phyloP scores from a whole-genome alignment of 441 rosid genomes.

The Pelargonium cotyledonis region DNA sequence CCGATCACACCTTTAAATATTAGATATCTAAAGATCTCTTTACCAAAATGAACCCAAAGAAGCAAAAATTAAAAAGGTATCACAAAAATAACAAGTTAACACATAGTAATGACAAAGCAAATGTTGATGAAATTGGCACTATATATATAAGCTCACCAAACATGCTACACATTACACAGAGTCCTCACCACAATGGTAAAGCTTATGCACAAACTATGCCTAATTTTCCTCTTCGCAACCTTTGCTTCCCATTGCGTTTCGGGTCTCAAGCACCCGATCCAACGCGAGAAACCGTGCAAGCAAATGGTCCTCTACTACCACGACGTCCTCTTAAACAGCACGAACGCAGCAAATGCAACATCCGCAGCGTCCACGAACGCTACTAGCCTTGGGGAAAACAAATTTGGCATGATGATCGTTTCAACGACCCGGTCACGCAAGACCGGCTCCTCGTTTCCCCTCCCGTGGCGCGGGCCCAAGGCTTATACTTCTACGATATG shows the following conservation, averaged over 20 bases:
- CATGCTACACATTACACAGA: too few species aligned
- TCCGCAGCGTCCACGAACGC: constrained; percentile 15
- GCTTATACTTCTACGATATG: constrained; percentile 38
- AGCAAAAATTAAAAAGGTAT: too few species aligned
- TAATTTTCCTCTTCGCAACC: constrained; percentile 8
- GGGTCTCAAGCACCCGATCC: constrained; percentile 1
- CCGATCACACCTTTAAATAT: too few species aligned
- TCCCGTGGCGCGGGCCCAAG: constrained; percentile 36
- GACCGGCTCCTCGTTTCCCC: constrained; percentile 25
- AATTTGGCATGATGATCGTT: constrained; percentile 31
- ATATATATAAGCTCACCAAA: too few species aligned
- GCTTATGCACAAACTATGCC: too few species aligned
- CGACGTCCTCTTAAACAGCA: constrained; percentile 32
- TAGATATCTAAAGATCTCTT: too few species aligned
- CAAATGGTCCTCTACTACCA: constrained; percentile 30
- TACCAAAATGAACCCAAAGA: too few species aligned
- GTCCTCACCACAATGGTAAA: too few species aligned
- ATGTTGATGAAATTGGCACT: too few species aligned
- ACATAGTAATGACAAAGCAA: too few species aligned
- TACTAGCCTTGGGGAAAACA: constrained; percentile 24
- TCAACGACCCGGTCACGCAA: constrained; percentile 32
- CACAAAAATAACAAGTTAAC: too few species aligned
- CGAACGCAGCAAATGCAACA: constrained; percentile 27
- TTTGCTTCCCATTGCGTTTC: background rate
- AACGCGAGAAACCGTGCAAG: constrained; percentile 25